Evolutionary conservation across 2,329 filamentous ascomycete genomes (phyloP).

Genomic region (Clonostachys chloroleuca): DNA sequence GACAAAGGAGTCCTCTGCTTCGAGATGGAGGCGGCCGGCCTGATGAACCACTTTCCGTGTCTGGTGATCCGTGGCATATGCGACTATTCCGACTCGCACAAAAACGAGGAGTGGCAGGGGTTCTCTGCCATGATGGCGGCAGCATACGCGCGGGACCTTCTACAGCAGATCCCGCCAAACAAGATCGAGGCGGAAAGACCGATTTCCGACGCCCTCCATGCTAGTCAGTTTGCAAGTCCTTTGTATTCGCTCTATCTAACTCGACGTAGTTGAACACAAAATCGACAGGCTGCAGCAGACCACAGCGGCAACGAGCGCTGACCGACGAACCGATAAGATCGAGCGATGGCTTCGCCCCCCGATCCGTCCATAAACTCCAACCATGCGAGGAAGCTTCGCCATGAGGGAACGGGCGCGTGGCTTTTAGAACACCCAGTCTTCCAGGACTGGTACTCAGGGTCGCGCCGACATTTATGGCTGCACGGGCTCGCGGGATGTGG

Average conservation of each 20-base stretch:
- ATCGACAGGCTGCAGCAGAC: not conserved
- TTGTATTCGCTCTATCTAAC: not conserved
- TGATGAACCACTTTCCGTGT: conserved; percentile 14
- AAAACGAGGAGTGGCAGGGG: conserved; percentile 15
- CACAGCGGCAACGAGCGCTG: not conserved
- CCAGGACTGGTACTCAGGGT: not conserved
- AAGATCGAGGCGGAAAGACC: not conserved
- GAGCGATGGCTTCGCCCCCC: not conserved
- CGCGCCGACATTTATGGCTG: conserved; percentile 1
- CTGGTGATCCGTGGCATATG: conserved; percentile 21
- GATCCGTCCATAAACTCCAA: conserved; percentile 1
- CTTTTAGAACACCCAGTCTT: not conserved
- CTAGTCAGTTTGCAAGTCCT: not conserved
- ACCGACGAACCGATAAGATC: not conserved
- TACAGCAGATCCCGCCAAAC: not conserved
- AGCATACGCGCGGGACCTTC: conserved; percentile 13
- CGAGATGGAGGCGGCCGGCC: conserved; percentile 1
- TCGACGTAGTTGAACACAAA: not conserved
- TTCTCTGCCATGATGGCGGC: conserved; percentile 15
- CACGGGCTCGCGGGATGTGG: not conserved
- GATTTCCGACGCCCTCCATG: not conserved
- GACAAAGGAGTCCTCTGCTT: conserved; percentile 3
- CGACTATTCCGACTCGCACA: conserved; percentile 23
- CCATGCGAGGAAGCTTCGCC: not conserved
- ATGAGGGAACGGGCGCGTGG: not conserved